A percentile compares a stretch with the other conserved stretches of the same genome.
phyloP scores from a whole-genome alignment of 192 early-diverging fungal genomes.

The Backusella circina region DNA sequence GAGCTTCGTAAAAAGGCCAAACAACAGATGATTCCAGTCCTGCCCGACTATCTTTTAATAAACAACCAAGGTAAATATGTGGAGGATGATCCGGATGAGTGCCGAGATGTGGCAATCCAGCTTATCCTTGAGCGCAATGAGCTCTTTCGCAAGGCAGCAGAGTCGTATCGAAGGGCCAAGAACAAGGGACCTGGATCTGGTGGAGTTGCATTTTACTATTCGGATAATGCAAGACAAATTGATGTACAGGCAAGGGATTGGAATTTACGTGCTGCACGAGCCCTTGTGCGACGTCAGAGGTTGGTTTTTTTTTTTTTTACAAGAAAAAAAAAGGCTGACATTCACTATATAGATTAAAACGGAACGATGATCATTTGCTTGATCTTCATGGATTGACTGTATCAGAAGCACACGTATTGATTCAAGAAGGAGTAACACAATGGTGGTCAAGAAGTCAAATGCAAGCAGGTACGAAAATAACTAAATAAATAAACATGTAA shows the following conservation, averaged over 20 bases:
- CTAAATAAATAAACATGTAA: not conserved
- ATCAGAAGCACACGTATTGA: constrained; percentile 55
- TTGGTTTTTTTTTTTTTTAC: too few relatives aligned
- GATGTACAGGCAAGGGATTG: constrained; percentile 45
- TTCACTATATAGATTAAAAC: not conserved
- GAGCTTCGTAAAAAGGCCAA: not conserved
- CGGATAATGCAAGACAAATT: constrained; percentile 39
- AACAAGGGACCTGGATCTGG: constrained; percentile 40
- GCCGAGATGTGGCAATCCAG: constrained; percentile 39
- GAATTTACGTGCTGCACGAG: constrained; percentile 54
- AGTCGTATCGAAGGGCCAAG: constrained; percentile 25
- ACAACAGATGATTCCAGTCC: constrained; percentile 10
- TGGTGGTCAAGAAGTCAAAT: constrained; percentile 52
- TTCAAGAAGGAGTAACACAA: constrained; percentile 51
- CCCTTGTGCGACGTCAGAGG: constrained; percentile 35
- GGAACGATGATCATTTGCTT: constrained; percentile 50
- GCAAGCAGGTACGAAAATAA: constrained; percentile 20
- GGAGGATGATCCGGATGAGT: constrained; percentile 46
- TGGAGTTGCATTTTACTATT: constrained; percentile 50
- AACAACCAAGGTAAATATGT: constrained; percentile 37
- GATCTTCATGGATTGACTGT: constrained; percentile 70
- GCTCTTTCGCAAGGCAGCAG: constrained; percentile 44
- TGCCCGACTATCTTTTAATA: constrained; percentile 35
- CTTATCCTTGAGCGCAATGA: constrained; percentile 42
- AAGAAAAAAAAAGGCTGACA: not conserved